Conservation (phyloP, 148 eudicot genomes). For the Rhododendron molle region DNA sequence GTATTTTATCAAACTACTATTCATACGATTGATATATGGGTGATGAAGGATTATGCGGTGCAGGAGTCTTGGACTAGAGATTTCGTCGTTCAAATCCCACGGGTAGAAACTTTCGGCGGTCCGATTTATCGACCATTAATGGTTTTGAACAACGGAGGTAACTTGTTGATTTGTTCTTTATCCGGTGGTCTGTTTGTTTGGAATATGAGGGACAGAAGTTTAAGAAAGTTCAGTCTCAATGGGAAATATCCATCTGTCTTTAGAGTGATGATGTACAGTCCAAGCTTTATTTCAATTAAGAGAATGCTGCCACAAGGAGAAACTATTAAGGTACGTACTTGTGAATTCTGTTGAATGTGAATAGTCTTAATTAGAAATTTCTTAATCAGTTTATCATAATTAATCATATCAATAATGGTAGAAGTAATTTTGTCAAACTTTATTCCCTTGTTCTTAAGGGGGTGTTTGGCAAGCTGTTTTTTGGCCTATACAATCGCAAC, state of each 20-base stretch:
- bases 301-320: neutral
- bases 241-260: neutral
- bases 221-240: neutral
- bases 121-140: neutral
- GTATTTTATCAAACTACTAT: constrained; percentile 15
- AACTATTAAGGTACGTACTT: neutral
- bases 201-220: constrained; percentile 9
- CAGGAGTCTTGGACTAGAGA: constrained; percentile 28
- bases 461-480: too few species aligned
- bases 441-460: too few species aligned
- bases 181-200: constrained; percentile 15
- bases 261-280: constrained; percentile 28
- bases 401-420: too few species aligned
- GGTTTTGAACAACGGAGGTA: constrained; percentile 13
- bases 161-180: constrained; percentile 26
- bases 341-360: neutral
- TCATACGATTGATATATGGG: constrained; percentile 22
- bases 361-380: neutral
- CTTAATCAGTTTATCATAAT: neutral
- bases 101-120: too few species aligned
- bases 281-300: constrained; percentile 5
- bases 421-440: too few species aligned
- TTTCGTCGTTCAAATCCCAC: constrained; percentile 29
- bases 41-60: constrained; percentile 6
- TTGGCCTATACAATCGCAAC: too few species aligned